phyloP scores from a whole-genome alignment of 2,329 filamentous ascomycete species.

The Teratosphaeria viscida region DNA sequence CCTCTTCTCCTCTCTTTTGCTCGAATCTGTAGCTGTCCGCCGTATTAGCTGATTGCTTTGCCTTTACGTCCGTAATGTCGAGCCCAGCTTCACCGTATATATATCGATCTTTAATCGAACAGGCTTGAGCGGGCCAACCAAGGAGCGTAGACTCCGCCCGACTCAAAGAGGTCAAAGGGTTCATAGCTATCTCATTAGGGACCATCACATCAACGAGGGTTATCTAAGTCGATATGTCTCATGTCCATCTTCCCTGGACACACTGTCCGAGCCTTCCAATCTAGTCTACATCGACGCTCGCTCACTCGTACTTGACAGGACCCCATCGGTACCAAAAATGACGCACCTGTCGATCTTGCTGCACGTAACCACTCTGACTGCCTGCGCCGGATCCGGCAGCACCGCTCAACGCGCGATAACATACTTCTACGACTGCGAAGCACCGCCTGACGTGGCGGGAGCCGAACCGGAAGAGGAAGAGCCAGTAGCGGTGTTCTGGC shows the following conservation, averaged over 20 bases:
- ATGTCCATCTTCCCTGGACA: neutral
- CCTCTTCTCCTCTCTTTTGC: neutral
- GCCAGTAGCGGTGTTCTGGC: neutral
- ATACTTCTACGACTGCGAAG: neutral
- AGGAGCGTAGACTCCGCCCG: neutral
- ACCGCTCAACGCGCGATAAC: neutral
- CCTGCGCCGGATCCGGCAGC: neutral
- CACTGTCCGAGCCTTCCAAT: neutral
- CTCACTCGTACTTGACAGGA: neutral
- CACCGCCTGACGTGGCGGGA: neutral
- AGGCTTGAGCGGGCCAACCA: too few relatives aligned
- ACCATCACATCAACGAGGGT: neutral
- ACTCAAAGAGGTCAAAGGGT: neutral
- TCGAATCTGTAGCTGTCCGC: neutral
- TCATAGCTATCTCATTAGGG: neutral
- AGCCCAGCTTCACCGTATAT: neutral
- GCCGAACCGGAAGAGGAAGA: neutral
- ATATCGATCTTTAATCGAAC: neutral
- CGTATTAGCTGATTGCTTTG: neutral
- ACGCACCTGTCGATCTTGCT: neutral
- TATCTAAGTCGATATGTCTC: neutral
- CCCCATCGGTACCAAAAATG: neutral
- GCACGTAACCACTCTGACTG: neutral
- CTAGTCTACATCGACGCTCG: neutral
- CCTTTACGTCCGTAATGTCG: neutral